A percentile compares a stretch with the other conserved stretches of the same genome.
phyloP scores from a whole-genome alignment of 257 asterid genomes.

The Scutellaria baicalensis region DNA sequence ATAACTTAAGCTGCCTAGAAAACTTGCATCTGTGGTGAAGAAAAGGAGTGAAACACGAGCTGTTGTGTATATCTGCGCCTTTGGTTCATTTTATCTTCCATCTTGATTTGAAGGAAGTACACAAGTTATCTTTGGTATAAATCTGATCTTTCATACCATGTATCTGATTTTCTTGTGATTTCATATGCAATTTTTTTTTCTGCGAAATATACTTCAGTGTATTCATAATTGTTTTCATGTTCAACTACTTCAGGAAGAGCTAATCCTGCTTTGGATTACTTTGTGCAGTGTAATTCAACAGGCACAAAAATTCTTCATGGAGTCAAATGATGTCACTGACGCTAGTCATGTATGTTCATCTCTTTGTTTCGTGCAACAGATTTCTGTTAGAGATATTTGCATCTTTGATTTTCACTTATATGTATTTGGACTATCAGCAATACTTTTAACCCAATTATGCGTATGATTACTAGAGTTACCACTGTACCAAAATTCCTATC shows the following conservation, averaged over 20 bases:
- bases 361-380: conserved; percentile 16
- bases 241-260: conserved; percentile 16
- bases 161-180: background rate
- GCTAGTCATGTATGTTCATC: conserved; percentile 54
- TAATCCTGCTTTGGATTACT: conserved; percentile 17
- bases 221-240: background rate
- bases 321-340: conserved; percentile 57
- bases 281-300: conserved; percentile 82
- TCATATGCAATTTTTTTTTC: background rate
- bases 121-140: background rate
- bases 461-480: background rate
- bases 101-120: background rate
- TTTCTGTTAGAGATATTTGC: background rate
- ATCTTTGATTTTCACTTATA: background rate
- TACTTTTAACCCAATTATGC: background rate
- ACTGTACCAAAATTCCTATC: too few relatives aligned
- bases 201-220: background rate
- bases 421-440: background rate
- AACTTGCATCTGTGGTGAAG: background rate
- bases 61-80: background rate
- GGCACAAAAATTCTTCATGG: conserved; percentile 73
- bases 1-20: conserved; percentile 4
- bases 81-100: background rate
- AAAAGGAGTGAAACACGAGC: background rate
- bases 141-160: background rate